phyloP scores from a whole-genome alignment of 306 rosid species.

The Vigna unguiculata region DNA sequence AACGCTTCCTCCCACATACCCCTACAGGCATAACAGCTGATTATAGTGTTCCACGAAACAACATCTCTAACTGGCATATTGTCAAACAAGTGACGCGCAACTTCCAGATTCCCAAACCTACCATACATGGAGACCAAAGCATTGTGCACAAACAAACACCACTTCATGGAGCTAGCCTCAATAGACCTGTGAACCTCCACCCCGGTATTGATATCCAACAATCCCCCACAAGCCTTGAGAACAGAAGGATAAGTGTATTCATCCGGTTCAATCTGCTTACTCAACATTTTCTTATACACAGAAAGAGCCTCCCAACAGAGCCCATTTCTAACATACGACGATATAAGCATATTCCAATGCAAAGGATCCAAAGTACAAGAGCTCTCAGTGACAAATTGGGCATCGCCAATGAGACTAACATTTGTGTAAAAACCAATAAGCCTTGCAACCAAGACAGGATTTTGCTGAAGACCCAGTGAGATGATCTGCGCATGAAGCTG shows the following conservation, averaged over 20 bases:
- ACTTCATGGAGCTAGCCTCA: slow-evolving; percentile 48
- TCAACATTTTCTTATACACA: slow-evolving; percentile 72
- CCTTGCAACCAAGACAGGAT: slow-evolving; percentile 69
- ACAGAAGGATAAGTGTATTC: slow-evolving; percentile 81
- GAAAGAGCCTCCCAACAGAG: slow-evolving; percentile 60
- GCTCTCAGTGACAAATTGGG: slow-evolving; percentile 56
- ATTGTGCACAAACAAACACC: slow-evolving; percentile 82
- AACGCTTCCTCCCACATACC: slow-evolving; percentile 81
- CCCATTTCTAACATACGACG: slow-evolving; percentile 64
- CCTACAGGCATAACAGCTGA: slow-evolving; percentile 72
- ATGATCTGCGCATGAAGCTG: slow-evolving; percentile 79
- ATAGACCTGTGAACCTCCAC: slow-evolving; percentile 73
- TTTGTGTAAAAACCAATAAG: slow-evolving; percentile 67
- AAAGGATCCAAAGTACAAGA: slow-evolving; percentile 66
- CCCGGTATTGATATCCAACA: slow-evolving; percentile 62
- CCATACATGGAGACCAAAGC: slow-evolving; percentile 90
- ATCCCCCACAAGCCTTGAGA: slow-evolving; percentile 88
- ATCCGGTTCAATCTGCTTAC: slow-evolving; percentile 67
- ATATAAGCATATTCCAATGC: slow-evolving; percentile 83
- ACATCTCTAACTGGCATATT: slow-evolving; percentile 70
- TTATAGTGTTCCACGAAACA: slow-evolving; percentile 85
- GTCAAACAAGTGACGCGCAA: slow-evolving; percentile 75
- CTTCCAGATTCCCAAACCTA: slow-evolving; percentile 69
- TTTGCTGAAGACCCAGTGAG: slow-evolving; percentile 62
- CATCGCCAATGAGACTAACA: slow-evolving; percentile 59